Percentiles rank a stretch among this genome's conserved stretches.
Evolutionary conservation across 768 basidiomycete genomes (phyloP).

Genomic region (Trametopsis cervina): DNA sequence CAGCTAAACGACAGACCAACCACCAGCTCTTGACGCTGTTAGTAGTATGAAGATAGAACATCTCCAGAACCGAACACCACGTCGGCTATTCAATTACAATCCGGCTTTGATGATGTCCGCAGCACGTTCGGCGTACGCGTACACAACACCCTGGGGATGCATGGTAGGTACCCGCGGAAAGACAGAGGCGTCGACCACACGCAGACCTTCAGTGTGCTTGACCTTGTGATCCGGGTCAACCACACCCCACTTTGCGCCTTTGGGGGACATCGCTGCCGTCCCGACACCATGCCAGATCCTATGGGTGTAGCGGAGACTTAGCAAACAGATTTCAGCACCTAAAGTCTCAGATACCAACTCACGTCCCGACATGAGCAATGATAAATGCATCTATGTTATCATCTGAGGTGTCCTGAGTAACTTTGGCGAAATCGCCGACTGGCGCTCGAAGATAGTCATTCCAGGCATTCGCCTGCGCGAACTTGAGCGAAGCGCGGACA

Average conservation of each 20-base stretch:
- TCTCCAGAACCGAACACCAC: too few relatives aligned
- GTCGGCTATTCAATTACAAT: too few relatives aligned
- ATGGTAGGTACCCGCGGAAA: conserved; percentile 9
- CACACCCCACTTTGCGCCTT: conserved; percentile 12
- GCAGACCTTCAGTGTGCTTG: conserved; percentile 13
- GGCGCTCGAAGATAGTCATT: neutral
- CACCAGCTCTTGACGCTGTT: too few relatives aligned
- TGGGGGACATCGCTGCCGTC: conserved; percentile 15
- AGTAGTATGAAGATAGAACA: too few relatives aligned
- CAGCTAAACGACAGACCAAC: too few relatives aligned
- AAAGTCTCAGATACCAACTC: too few relatives aligned
- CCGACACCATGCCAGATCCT: conserved; percentile 12
- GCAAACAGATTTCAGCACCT: too few relatives aligned
- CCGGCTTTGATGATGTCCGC: conserved; percentile 9
- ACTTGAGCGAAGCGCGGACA: neutral
- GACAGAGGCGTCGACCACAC: conserved; percentile 19
- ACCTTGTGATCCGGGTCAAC: conserved; percentile 16
- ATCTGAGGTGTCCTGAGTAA: conserved; percentile 6
- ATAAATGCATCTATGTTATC: conserved; percentile 1
- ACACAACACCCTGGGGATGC: conserved; percentile 7
- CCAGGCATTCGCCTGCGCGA: neutral
- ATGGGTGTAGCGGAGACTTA: neutral
- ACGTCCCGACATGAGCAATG: too few relatives aligned
- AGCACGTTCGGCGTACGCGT: conserved; percentile 8
- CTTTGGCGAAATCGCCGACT: neutral